Percentiles rank a stretch among this genome's conserved stretches.
phyloP scores from a whole-genome alignment of 345 rosid species.

The Schrenkiella parvula region DNA sequence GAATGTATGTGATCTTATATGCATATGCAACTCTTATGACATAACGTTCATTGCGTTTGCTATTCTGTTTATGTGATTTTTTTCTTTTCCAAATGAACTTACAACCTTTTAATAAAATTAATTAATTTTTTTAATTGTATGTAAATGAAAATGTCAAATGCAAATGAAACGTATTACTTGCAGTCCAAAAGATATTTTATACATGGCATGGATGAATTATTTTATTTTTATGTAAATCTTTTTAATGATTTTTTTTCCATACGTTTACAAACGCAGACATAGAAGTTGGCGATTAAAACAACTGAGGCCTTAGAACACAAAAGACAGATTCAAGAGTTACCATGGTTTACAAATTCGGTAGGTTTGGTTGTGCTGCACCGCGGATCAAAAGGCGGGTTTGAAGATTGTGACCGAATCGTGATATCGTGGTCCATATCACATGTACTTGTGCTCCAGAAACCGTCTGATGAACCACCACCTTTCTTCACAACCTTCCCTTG shows the following conservation, averaged over 20 bases:
- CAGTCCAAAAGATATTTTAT: no score
- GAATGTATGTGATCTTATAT: neutral
- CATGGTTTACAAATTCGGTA: conserved; percentile 13
- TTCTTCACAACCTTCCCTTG: conserved; percentile 26
- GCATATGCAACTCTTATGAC: neutral
- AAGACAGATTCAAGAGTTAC: neutral
- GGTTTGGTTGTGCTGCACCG: conserved; percentile 15
- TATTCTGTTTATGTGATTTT: neutral
- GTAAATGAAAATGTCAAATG: no score
- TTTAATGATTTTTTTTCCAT: neutral
- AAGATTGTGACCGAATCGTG: neutral
- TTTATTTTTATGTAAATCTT: neutral
- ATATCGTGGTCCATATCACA: conserved; percentile 12
- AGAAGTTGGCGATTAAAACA: neutral
- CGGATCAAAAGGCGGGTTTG: conserved; percentile 9
- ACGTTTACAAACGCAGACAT: neutral
- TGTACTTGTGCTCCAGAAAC: conserved; percentile 13
- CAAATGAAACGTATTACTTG: no score
- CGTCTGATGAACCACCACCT: conserved; percentile 14
- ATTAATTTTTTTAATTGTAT: no score
- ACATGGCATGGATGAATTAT: neutral
- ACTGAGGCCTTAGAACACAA: neutral
- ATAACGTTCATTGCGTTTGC: neutral
- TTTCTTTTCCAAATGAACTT: no score
- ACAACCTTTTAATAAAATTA: no score